These are phyloP conservation scores for Eragrostis curvula DNA, from an alignment of 176 grass and related monocot species.

Conservation along the genomic window DNA sequence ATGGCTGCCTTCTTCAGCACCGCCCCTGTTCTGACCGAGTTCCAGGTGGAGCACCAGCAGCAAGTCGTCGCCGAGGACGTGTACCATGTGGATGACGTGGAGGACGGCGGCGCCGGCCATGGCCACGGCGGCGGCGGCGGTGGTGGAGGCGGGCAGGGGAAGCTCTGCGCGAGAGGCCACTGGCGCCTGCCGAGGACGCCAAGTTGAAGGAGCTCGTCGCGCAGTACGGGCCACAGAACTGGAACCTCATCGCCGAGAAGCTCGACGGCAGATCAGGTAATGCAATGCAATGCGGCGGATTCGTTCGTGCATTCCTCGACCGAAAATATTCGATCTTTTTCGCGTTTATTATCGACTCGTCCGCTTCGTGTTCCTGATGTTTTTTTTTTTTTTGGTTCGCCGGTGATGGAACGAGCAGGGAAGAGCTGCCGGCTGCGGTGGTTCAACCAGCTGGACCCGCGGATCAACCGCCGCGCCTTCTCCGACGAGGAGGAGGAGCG, in stretches of 20 bases:
- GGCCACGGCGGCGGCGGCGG: constrained; percentile 11
- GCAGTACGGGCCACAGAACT: constrained; percentile 78
- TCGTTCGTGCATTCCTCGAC: not conserved
- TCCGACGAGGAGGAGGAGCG: constrained; percentile 82
- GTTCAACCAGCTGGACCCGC: constrained; percentile 96
- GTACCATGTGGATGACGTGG: constrained; percentile 33
- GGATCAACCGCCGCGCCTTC: constrained; percentile 77
- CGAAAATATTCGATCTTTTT: not conserved
- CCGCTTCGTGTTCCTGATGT: not conserved
- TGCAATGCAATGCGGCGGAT: constrained; percentile 11
- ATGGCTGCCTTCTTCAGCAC: constrained; percentile 41
- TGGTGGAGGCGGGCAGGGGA: constrained; percentile 35
- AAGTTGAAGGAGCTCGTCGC: constrained; percentile 76
- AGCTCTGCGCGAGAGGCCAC: constrained; percentile 70
- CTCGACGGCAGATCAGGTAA: constrained; percentile 87
- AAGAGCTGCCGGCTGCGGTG: constrained; percentile 91
- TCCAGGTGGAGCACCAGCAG: not conserved
- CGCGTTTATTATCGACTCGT: not conserved
- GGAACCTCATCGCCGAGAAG: constrained; percentile 94
- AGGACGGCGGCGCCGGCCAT: constrained; percentile 30
- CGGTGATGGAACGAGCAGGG: constrained; percentile 24
- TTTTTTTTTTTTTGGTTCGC: not conserved
- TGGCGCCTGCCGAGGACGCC: constrained; percentile 87
- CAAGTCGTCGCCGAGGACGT: not conserved
- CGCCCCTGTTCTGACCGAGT: constrained; percentile 31